These are phyloP conservation scores for Strobilomyces confusus DNA, from an alignment of 768 basidiomycete species.

Conservation along the genomic window DNA sequence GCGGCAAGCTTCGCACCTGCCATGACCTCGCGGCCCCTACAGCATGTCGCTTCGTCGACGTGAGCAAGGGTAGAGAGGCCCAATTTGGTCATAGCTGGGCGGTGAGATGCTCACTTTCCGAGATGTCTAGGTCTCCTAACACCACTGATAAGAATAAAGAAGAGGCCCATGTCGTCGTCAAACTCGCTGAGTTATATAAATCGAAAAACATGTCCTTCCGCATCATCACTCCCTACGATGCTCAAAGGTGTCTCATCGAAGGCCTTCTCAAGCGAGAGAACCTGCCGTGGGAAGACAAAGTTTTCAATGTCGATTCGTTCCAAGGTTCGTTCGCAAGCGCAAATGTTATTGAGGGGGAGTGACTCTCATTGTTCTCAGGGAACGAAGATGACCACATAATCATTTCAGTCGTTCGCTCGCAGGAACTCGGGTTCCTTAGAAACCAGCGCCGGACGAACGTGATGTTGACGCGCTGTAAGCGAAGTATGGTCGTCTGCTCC, in stretches of 20 bases:
- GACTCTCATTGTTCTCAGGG: conserved; percentile 39
- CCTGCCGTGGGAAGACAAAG: conserved; percentile 58
- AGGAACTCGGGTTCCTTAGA: conserved; percentile 58
- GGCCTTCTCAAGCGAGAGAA: conserved; percentile 41
- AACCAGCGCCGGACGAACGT: conserved; percentile 72
- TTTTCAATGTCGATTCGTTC: conserved; percentile 76
- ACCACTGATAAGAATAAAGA: conserved; percentile 46
- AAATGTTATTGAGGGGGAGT: conserved; percentile 3
- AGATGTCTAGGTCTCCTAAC: conserved; percentile 3
- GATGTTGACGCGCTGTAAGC: conserved; percentile 76
- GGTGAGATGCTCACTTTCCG: conserved; percentile 16
- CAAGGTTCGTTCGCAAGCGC: conserved; percentile 51
- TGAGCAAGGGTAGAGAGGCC: conserved; percentile 30
- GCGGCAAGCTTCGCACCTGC: conserved; percentile 49
- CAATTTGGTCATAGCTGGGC: conserved; percentile 32
- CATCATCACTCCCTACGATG: conserved; percentile 80
- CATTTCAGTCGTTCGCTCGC: conserved; percentile 62
- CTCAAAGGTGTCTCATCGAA: conserved; percentile 60
- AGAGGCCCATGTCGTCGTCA: conserved; percentile 51
- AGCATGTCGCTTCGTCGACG: conserved; percentile 38
- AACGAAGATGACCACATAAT: conserved; percentile 79
- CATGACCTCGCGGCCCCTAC: conserved; percentile 40
- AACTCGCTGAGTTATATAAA: conserved; percentile 51
- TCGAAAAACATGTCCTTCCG: conserved; percentile 44
- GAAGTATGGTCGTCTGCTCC: conserved; percentile 69